A percentile compares a stretch with the other conserved stretches of the same genome.
Evolutionary conservation across 2,329 filamentous ascomycete species (phyloP).

Genomic region (Aspergillus melleus): DNA sequence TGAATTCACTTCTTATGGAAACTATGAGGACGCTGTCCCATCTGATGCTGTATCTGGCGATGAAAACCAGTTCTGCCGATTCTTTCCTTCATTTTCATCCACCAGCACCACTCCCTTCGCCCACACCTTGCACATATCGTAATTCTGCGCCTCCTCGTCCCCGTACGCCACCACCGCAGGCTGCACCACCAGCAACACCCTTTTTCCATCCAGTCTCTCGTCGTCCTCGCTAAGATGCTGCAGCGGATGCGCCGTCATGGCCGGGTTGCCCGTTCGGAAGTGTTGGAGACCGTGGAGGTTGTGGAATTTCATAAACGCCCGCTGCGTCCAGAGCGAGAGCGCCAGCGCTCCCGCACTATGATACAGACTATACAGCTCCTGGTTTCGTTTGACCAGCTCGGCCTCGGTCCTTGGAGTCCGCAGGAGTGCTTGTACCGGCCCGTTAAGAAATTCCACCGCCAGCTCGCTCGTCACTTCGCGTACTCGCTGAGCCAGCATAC

Average conservation of each 20-base stretch:
- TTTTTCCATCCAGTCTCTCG: slow-evolving; percentile 14
- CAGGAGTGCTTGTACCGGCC: slow-evolving; percentile 2
- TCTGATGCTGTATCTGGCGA: background rate
- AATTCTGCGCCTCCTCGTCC: slow-evolving; percentile 23
- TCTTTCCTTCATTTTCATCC: slow-evolving; percentile 1
- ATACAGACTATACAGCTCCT: slow-evolving; percentile 9
- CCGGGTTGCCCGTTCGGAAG: background rate
- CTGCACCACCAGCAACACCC: slow-evolving; percentile 17
- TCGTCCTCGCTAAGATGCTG: slow-evolving; percentile 24
- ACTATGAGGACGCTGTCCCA: no score
- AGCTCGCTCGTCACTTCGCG: background rate
- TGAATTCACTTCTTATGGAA: no score
- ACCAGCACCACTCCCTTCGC: slow-evolving; percentile 20
- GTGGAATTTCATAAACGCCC: slow-evolving; percentile 13
- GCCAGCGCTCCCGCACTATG: slow-evolving; percentile 13
- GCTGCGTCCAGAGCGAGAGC: slow-evolving; percentile 21
- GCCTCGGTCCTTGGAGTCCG: background rate
- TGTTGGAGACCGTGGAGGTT: background rate
- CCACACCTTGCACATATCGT: slow-evolving; percentile 22
- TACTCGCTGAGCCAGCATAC: background rate
- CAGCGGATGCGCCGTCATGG: slow-evolving; percentile 19
- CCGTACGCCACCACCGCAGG: slow-evolving; percentile 23
- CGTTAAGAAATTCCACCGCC: slow-evolving; percentile 1
- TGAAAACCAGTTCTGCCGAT: background rate
- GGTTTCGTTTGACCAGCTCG: background rate